Conservation (phyloP, 2,329 filamentous ascomycete species). For the Neoarthrinium moseri region DNA sequence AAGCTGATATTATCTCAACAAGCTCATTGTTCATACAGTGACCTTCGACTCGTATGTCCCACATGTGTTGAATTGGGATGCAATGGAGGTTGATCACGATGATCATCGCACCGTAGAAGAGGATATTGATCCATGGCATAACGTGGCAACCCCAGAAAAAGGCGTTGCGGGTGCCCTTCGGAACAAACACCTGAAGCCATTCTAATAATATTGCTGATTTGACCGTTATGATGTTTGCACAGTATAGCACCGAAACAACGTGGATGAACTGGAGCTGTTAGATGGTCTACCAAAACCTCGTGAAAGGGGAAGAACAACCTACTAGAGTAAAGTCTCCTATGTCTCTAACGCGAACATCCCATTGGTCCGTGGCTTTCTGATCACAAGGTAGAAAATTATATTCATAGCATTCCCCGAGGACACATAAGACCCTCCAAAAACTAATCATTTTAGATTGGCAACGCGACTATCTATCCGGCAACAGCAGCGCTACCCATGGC, state of each 20-base stretch:
- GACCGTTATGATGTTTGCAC: not conserved
- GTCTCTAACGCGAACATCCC: conserved; percentile 4
- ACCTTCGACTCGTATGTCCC: not conserved
- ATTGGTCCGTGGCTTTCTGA: too few species aligned
- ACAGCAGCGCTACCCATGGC: too few species aligned
- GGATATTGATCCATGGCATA: not conserved
- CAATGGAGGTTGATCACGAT: not conserved
- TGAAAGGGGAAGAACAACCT: not conserved
- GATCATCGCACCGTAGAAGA: not conserved
- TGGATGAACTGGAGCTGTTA: not conserved
- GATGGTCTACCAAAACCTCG: not conserved
- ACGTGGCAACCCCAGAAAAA: not conserved
- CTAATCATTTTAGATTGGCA: too few species aligned
- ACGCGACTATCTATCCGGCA: too few species aligned
- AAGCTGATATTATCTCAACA: not conserved
- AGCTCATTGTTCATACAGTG: not conserved
- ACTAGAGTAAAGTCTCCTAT: not conserved
- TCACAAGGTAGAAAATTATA: too few species aligned
- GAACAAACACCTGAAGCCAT: not conserved
- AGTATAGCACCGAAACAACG: too few species aligned
- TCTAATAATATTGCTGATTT: not conserved
- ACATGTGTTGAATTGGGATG: not conserved
- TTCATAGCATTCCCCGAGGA: too few species aligned
- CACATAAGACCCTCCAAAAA: too few species aligned
- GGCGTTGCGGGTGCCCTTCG: not conserved